Base-by-base conservation (phyloP, 148 eudicot species). In the Chenopodium suecicum region DNA sequence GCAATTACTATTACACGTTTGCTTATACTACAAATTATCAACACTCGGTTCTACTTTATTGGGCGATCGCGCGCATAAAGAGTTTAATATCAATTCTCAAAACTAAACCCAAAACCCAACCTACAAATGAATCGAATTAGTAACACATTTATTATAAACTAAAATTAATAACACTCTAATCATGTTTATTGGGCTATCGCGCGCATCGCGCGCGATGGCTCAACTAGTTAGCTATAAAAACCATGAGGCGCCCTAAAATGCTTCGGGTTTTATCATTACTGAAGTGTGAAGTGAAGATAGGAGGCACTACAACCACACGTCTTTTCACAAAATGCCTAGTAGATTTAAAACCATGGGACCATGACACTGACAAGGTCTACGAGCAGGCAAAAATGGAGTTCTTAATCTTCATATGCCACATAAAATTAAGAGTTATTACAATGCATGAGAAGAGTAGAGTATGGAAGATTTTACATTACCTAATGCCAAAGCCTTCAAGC, bases 401-500 rank as follows among this genome's bases (percentile, higher is more conserved):
- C 22, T 56, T 14, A 41, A 41, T 5, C 44, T 41, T 41, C 44
- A 41, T 41, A 56, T 56, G 62, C 22, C 62, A 17, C 17, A 3
- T 5, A 56, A 56, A 56, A 56, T 17, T 10, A 29, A 37, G 37
- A 76, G 23, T 20, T 34, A 19, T 41, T 46, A 5, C 25, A 27
- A 22, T 20, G 29, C 14, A 44, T 9, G 25, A 52, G 23, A 81
- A 52, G 3, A 74, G 4, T 66, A 14, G 19, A 78, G 19, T 20
- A 31, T 70, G 14, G 20, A 48, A 54, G 23, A 82, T 60, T 10
- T 12, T n/a, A 56, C 48, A 65, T 83, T 85, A 97, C 99, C 99
- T 94, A 65, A 97, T 97, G 77, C 99, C 99, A 91, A 97, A 97
- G 78, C 99, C 99, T 78, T 97, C 99, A 63, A 97, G 96, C 92